Base-by-base conservation (phyloP, 73 alveolate species). In the Tetrahymena elliotti region DNA sequence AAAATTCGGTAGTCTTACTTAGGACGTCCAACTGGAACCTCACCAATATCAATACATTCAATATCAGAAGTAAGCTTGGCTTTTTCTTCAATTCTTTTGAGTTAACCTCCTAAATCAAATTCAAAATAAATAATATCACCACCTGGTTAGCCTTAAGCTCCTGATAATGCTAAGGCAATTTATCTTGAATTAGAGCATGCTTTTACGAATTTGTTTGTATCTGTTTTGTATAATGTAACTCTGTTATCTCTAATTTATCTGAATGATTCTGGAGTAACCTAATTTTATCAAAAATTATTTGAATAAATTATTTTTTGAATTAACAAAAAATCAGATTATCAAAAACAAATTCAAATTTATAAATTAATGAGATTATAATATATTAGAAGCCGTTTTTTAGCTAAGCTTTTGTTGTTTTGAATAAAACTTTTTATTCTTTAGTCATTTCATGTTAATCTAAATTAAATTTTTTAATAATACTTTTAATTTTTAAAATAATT, bases 81-180 rank as follows among this genome's bases (percentile, higher is more conserved):
- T 9, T 98, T 98, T 95, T 98, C 99, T 40, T 68, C 88, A 16
- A 68, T 68, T 68, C 88, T 68, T 93, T 88, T 95, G 52, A 97
- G 96, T 47, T 83, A 97, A 35, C 97, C 99, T 83, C 93, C 93
- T 96, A 94, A 94, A 94, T 99, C 99, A 93, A 99, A 98, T 98
- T 99, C 99, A 94, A 99, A 99, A 97, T 98, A 99, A 34, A 98
- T 96, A 34, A 99, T 97, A 94, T 98, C 99, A 22, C 99, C 99
- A 27, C 99, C 99, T 93, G 98, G 99, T 97, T 68, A 68, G 16
- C 88, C 88, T 31, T 68, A 11, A n/a, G 37, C 36, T 68, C 88
- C 88, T 68, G 16, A 68, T 6, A 99, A 93, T 9, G 99, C 98
- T 84, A 99, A 97, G 24, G 99, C 99, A 11, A 99, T 98, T 98